Evolutionary conservation across 2,329 filamentous ascomycete species (phyloP).

Genomic region (Colletotrichum paranaense): DNA sequence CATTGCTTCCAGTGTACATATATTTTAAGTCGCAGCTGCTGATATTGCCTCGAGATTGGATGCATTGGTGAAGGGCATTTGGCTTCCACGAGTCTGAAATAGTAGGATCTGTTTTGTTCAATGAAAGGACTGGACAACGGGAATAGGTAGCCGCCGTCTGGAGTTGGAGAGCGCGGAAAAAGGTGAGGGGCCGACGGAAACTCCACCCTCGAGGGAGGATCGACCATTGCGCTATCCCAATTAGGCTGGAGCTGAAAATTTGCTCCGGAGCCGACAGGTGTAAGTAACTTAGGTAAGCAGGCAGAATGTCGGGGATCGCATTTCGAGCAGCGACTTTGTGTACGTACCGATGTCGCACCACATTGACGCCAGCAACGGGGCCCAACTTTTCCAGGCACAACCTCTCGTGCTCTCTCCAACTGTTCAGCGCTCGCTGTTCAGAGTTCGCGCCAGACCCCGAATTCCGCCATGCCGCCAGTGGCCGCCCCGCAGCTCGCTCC

Average conservation of each 20-base stretch:
- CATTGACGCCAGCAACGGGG: slow-evolving; percentile 2
- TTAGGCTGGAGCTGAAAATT: slow-evolving; percentile 13
- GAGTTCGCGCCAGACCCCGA: slow-evolving; percentile 24
- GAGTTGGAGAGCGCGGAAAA: background rate
- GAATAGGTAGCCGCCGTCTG: background rate
- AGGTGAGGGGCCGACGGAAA: background rate
- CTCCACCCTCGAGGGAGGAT: background rate
- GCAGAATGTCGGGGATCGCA: background rate
- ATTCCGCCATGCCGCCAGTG: slow-evolving; percentile 21
- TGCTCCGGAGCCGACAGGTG: background rate
- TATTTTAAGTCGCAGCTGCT: too few relatives aligned
- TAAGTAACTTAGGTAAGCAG: background rate
- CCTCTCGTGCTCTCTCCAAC: background rate
- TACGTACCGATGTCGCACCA: slow-evolving; percentile 22
- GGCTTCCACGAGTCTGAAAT: background rate
- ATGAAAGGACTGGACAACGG: background rate
- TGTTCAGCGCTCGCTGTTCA: background rate
- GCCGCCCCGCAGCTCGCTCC: slow-evolving; percentile 24
- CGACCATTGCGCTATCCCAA: background rate
- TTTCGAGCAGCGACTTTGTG: too few relatives aligned
- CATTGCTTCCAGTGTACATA: background rate
- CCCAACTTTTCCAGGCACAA: background rate
- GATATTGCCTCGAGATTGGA: background rate
- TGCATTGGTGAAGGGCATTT: background rate
- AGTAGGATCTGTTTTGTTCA: background rate